These are phyloP conservation scores for Colletotrichum neosansevieriae DNA, from an alignment of 2,329 filamentous ascomycete genomes.

Conservation along the genomic window DNA sequence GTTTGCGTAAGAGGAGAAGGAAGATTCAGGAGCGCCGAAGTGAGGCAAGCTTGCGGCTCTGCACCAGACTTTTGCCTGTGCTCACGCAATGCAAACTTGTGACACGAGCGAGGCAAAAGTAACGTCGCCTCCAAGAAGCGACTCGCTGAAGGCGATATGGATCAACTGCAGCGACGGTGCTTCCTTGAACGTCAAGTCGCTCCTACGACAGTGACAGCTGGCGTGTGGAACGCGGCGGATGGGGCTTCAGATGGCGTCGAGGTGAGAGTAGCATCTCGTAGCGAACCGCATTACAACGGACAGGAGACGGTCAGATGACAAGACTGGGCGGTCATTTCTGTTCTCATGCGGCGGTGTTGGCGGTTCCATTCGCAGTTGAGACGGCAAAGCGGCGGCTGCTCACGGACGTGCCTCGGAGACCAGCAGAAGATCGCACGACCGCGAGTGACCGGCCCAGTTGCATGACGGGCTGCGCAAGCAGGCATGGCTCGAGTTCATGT, in stretches of 20 bases:
- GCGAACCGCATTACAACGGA: slow-evolving; percentile 20
- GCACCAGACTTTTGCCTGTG: slow-evolving; percentile 4
- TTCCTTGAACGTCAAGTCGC: slow-evolving; percentile 9
- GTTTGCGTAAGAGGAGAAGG: not conserved
- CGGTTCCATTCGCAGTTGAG: slow-evolving; percentile 20
- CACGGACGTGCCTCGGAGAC: slow-evolving; percentile 4
- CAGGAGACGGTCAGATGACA: slow-evolving; percentile 34
- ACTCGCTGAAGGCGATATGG: not conserved
- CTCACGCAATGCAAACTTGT: slow-evolving; percentile 3
- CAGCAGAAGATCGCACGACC: slow-evolving; percentile 22
- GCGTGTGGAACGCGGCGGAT: slow-evolving; percentile 10
- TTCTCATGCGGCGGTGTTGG: slow-evolving; percentile 21
- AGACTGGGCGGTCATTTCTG: slow-evolving; percentile 13
- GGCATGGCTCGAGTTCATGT: slow-evolving; percentile 5
- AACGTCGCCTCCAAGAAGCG: slow-evolving; percentile 9
- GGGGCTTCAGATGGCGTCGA: slow-evolving; percentile 32
- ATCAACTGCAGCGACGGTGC: not conserved
- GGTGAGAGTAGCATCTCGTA: slow-evolving; percentile 24
- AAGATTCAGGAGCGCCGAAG: not conserved
- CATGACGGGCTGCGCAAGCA: not conserved
- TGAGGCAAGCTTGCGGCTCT: slow-evolving; percentile 12
- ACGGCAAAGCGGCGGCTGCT: slow-evolving; percentile 15
- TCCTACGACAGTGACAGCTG: slow-evolving; percentile 20
- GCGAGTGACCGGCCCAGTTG: not conserved
- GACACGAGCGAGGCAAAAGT: slow-evolving; percentile 15